Conservation (phyloP, 1,284 basidiomycete species). For the Phylloporus gajari region DNA sequence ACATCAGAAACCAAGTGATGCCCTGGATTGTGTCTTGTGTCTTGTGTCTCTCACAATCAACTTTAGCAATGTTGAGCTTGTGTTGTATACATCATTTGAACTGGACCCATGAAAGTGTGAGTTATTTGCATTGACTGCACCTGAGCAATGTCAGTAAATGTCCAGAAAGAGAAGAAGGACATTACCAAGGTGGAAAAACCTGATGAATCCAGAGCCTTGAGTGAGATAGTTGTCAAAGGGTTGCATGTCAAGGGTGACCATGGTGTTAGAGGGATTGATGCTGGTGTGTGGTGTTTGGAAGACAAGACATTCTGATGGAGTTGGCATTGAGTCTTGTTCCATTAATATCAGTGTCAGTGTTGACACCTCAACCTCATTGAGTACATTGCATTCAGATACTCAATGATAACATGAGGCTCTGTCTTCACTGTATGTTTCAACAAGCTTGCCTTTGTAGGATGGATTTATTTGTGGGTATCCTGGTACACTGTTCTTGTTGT, state of each 20-base stretch:
- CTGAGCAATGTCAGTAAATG: conserved; percentile 38
- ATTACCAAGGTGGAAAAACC: conserved; percentile 89
- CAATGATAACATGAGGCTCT: conserved; percentile 58
- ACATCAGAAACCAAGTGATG: conserved; percentile 83
- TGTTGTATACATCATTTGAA: conserved; percentile 76
- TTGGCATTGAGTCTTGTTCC: conserved; percentile 4
- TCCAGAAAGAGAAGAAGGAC: not conserved
- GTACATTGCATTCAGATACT: conserved; percentile 55
- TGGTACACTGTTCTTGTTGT: no score
- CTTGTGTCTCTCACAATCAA: conserved; percentile 85
- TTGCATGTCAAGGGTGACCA: conserved; percentile 40
- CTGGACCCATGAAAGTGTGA: conserved; percentile 82
- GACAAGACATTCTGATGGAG: conserved; percentile 17
- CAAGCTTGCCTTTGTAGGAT: conserved; percentile 73
- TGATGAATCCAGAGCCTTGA: conserved; percentile 44
- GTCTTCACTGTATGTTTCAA: conserved; percentile 67
- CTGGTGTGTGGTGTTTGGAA: conserved; percentile 30
- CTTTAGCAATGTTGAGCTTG: conserved; percentile 80
- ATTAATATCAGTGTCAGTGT: conserved; percentile 20
- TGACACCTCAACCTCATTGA: not conserved
- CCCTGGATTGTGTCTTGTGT: conserved; percentile 72
- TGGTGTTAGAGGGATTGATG: conserved; percentile 72
- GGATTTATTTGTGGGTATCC: conserved; percentile 85
- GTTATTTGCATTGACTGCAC: conserved; percentile 93
- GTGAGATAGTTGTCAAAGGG: not conserved